Evolutionary conservation across 306 rosid genomes (phyloP), one percentile per base, ranked within the genome.

Genomic region (Begonia peltatifolia): DNA sequence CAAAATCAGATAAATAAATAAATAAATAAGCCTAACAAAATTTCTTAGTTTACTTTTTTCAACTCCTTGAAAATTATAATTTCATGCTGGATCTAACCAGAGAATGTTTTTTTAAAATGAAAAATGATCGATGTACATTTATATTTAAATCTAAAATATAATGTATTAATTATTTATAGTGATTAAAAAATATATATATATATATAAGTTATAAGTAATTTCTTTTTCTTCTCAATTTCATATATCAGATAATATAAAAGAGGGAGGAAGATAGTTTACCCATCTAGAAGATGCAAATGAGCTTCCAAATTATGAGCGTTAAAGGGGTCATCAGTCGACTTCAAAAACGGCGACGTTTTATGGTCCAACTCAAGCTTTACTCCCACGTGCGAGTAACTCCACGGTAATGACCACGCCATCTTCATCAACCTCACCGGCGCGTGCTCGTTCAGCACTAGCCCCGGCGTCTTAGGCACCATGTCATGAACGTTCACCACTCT

Each of bases 351-450:
- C 4, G 94, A 87, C 48, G 69, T 70, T 18, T 55, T 73, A 5
- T 83, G 84, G 11, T 87, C 87, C 71, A 87, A 58, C 16, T 53
- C 67, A 3, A 87, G 64, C 35, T 78, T 79, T 11, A 74, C 96
- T 1, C 96, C 96, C 2, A 80, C 87, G 22, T 87, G 96, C 0
- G 71, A 74, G 52, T 87, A 87, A 63, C 94, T 74, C 96, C 96
- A 87, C 14, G 94, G 96, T 70, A 80, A 54, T 5, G 60, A 75
- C 79, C 72, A 80, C 5, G 68, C 84, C 48, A 74, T 3, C 71
- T 75, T 77, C 82, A 83, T 63, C 61, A 87, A 14, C 54, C 46
- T 5, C 64, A 73, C 14, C 42, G 82, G 76, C 53, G 54, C 13
- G 12, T 62, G 50, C 67, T 83, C 94, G 48, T 83, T 87, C 23